phyloP scores from a whole-genome alignment of 345 rosid genomes.

The Boechera stricta region DNA sequence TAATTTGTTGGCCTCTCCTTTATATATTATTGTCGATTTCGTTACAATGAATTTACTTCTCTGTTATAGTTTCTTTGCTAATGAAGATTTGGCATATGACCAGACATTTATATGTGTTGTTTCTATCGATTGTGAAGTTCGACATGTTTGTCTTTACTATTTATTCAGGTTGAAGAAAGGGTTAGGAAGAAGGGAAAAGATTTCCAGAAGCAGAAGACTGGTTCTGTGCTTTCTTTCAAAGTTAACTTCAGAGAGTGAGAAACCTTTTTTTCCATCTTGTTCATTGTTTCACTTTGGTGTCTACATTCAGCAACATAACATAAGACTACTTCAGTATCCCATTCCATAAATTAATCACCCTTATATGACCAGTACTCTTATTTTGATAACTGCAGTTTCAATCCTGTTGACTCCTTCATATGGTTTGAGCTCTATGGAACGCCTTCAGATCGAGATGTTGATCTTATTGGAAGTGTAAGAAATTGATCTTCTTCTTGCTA shows the following conservation, averaged over 20 bases:
- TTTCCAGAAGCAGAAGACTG: conserved; percentile 75
- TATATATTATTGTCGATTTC: background rate
- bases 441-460: conserved; percentile 86
- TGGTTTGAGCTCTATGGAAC: conserved; percentile 91
- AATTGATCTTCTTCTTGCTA: conserved; percentile 13
- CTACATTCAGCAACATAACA: background rate
- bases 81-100: conserved; percentile 1
- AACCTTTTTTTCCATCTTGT: background rate
- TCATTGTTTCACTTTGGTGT: conserved; percentile 5
- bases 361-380: background rate
- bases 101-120: conserved; percentile 33
- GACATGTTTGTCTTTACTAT: conserved; percentile 9
- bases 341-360: background rate
- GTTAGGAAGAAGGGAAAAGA: conserved; percentile 78
- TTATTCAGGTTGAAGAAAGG: conserved; percentile 75
- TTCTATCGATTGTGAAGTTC: background rate
- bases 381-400: conserved; percentile 62
- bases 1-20: conserved; percentile 18
- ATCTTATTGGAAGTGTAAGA: conserved; percentile 81
- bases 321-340: conserved; percentile 12
- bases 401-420: conserved; percentile 77
- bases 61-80: conserved; percentile 1
- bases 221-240: conserved; percentile 87
- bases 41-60: background rate
- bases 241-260: conserved; percentile 91